A percentile compares a stretch with the other conserved stretches of the same genome.
phyloP scores from a whole-genome alignment of 2,329 filamentous ascomycete genomes.

The Tolypocladium cylindrosporum region DNA sequence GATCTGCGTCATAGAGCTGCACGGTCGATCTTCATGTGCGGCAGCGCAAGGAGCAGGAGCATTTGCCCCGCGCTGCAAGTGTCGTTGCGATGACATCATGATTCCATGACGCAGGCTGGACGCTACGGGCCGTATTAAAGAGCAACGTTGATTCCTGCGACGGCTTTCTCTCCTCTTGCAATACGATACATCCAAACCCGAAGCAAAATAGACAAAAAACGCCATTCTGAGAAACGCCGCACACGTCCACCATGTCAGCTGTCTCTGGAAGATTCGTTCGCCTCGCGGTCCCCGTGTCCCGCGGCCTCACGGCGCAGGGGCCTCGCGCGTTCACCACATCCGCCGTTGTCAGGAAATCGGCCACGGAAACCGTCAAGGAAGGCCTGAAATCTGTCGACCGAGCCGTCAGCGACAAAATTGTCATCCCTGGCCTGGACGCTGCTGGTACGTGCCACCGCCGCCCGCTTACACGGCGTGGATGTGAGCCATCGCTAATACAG shows the following conservation, averaged over 20 bases:
- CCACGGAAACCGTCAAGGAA: conserved; percentile 48
- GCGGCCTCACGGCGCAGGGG: conserved; percentile 26
- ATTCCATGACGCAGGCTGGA: neutral
- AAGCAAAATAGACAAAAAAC: neutral
- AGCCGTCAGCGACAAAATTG: conserved; percentile 49
- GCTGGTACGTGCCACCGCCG: conserved; percentile 33
- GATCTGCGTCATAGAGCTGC: neutral
- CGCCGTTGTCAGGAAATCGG: conserved; percentile 33
- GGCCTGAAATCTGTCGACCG: conserved; percentile 49
- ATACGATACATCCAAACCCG: neutral
- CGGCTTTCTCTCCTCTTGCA: neutral
- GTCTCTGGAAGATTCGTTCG: conserved; percentile 36
- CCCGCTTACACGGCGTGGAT: neutral
- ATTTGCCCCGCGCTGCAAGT: conserved; percentile 3
- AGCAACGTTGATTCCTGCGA: neutral
- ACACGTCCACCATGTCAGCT: conserved; percentile 37
- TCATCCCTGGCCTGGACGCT: conserved; percentile 51
- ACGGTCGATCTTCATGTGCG: neutral
- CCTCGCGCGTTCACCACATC: conserved; percentile 42
- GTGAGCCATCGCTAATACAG: neutral
- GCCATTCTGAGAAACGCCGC: neutral
- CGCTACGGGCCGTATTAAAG: neutral
- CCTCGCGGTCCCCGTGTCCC: conserved; percentile 28
- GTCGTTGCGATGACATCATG: conserved; percentile 3
- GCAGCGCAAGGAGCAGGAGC: neutral